These are phyloP conservation scores for Triglochin maritima DNA, from an alignment of 106 monocot genomes.

Conservation along the genomic window DNA sequence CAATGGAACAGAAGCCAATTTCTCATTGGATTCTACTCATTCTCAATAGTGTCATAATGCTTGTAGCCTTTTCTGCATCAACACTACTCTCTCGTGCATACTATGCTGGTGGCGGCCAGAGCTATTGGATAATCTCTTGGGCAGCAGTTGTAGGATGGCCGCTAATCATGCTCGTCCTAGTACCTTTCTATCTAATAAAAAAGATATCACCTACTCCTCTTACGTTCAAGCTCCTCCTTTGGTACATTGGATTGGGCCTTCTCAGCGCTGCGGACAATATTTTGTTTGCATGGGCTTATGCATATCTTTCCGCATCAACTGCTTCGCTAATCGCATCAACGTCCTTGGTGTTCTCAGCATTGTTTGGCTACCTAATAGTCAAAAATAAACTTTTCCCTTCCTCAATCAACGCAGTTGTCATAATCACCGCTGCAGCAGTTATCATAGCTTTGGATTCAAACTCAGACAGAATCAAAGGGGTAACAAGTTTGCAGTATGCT, in stretches of 20 bases:
- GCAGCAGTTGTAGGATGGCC: constrained; percentile 95
- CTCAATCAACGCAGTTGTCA: constrained; percentile 60
- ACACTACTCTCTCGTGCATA: constrained; percentile 81
- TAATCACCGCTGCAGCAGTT: constrained; percentile 57
- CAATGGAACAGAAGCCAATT: constrained; percentile 33
- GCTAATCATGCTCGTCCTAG: constrained; percentile 39
- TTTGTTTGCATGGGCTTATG: constrained; percentile 87
- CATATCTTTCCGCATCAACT: constrained; percentile 83
- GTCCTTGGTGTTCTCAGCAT: constrained; percentile 60
- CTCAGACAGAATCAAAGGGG: constrained; percentile 59
- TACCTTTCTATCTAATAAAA: constrained; percentile 42
- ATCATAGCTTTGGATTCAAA: constrained; percentile 70
- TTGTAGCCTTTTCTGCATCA: constrained; percentile 81
- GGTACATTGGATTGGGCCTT: constrained; percentile 64
- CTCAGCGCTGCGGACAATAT: constrained; percentile 84
- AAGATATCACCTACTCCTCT: constrained; percentile 46
- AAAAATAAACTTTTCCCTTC: constrained; percentile 67
- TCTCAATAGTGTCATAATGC: constrained; percentile 54
- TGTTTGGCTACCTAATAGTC: constrained; percentile 69
- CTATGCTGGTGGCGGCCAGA: constrained; percentile 59
- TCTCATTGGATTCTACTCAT: constrained; percentile 55
- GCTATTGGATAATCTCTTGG: constrained; percentile 97
- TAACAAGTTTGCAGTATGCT: constrained; percentile 49
- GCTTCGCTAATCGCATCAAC: constrained; percentile 78
- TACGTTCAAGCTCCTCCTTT: constrained; percentile 42